These are phyloP conservation scores for Calonectria leucothoes DNA, from an alignment of 2,329 filamentous ascomycete genomes.

Conservation along the genomic window DNA sequence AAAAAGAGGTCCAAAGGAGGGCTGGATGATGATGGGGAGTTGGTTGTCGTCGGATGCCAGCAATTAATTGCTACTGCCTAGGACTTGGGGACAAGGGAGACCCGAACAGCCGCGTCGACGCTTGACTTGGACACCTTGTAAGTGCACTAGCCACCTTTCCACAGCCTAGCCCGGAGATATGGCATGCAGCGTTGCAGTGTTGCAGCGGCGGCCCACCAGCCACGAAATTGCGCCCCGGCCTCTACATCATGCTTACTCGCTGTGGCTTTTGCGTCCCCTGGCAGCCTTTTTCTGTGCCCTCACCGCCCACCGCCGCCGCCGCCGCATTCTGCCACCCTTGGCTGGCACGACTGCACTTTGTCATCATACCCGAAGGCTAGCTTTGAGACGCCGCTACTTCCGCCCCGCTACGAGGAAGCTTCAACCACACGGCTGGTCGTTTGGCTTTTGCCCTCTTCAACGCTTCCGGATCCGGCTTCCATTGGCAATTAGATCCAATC, in stretches of 20 bases:
- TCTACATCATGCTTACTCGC: not conserved
- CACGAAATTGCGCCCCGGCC: not conserved
- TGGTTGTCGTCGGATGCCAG: not conserved
- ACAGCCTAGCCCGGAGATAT: not conserved
- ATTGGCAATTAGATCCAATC: not conserved
- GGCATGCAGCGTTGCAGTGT: not conserved
- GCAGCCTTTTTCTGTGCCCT: not conserved
- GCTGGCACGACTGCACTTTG: not conserved
- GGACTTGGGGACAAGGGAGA: not conserved
- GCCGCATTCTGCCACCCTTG: not conserved
- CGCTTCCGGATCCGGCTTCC: not conserved
- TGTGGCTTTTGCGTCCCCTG: constrained; percentile 3
- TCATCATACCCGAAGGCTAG: not conserved
- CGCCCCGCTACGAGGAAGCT: not conserved
- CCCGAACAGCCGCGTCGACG: not conserved
- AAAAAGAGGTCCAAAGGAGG: not conserved
- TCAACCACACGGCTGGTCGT: not conserved
- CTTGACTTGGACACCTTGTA: constrained; percentile 7
- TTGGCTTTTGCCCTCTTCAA: not conserved
- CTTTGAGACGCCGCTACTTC: constrained; percentile 4
- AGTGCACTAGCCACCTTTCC: constrained; percentile 12
- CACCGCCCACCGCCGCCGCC: no score
- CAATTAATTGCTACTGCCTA: constrained; percentile 2
- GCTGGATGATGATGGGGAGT: constrained; percentile 15
- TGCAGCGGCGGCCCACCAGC: not conserved